Percentiles rank a stretch among this genome's conserved stretches.
These are phyloP conservation scores for Exophiala lecanii-corni DNA, from an alignment of 2,329 filamentous ascomycete species.

Conservation along the genomic window DNA sequence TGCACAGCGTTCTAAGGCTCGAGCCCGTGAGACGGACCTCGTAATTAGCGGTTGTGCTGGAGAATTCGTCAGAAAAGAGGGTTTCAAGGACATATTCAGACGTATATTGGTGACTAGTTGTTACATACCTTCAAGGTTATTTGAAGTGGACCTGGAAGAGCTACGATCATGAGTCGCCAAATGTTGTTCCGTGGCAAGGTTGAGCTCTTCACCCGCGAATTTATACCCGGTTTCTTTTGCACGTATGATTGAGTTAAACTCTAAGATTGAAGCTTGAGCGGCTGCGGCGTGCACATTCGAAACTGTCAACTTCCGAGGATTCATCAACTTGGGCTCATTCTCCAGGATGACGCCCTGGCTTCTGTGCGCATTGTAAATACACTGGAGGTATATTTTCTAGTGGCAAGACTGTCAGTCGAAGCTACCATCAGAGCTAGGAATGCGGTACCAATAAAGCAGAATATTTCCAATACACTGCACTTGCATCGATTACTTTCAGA, in stretches of 20 bases:
- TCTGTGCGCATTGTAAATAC: conserved; percentile 12
- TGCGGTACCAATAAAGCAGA: conserved; percentile 7
- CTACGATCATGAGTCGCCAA: conserved; percentile 8
- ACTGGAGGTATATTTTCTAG: conserved; percentile 11
- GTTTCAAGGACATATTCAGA: too few relatives aligned
- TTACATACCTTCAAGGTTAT: not conserved
- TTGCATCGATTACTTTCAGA: conserved; percentile 6
- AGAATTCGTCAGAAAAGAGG: too few relatives aligned
- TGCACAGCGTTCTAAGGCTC: too few relatives aligned
- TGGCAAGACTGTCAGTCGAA: too few relatives aligned
- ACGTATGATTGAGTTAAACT: conserved; percentile 11
- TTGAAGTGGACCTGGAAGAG: not conserved
- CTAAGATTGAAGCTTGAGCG: conserved; percentile 12
- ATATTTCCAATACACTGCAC: conserved; percentile 13
- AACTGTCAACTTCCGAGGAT: conserved; percentile 5
- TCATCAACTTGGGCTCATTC: conserved; percentile 12
- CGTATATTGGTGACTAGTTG: too few relatives aligned
- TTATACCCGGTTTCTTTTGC: not conserved
- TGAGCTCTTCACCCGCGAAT: conserved; percentile 11
- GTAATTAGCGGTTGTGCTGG: too few relatives aligned
- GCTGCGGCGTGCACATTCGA: conserved; percentile 10
- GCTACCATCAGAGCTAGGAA: too few relatives aligned
- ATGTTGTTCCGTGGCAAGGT: not conserved
- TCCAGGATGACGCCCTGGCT: conserved; percentile 5
- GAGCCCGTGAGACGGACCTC: too few relatives aligned